Evolutionary conservation across 1,284 basidiomycete genomes (phyloP).

Genomic region (Sparassis latifolia): DNA sequence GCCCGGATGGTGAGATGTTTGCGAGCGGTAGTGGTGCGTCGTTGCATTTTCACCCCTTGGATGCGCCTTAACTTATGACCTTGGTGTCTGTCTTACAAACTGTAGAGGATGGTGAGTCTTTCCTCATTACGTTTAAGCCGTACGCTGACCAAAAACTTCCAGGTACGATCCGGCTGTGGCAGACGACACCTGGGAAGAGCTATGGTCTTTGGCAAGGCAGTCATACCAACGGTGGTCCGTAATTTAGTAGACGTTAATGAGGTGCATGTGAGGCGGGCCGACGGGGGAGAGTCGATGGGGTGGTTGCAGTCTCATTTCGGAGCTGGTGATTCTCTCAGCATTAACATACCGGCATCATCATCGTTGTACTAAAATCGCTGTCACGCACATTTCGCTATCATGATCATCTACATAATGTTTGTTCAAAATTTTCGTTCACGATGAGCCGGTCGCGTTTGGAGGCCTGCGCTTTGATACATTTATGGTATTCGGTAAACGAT

Average conservation of each 20-base stretch:
- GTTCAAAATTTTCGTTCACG: neutral
- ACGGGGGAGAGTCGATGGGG: too few relatives aligned
- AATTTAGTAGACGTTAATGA: constrained; percentile 19
- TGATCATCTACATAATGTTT: constrained; percentile 2
- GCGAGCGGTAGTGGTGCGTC: constrained; percentile 89
- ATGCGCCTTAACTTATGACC: constrained; percentile 3
- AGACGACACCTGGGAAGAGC: constrained; percentile 86
- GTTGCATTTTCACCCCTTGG: constrained; percentile 6
- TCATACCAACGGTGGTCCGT: constrained; percentile 41
- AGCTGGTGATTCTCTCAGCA: neutral
- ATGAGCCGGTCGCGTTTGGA: too few relatives aligned
- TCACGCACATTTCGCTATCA: constrained; percentile 12
- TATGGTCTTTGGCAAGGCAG: constrained; percentile 90
- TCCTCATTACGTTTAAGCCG: neutral
- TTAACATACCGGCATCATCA: constrained; percentile 12
- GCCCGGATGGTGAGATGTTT: constrained; percentile 97
- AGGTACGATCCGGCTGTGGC: constrained; percentile 95
- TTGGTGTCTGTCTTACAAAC: constrained; percentile 5
- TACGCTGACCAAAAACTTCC: constrained; percentile 2
- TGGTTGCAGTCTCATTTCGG: constrained; percentile 2
- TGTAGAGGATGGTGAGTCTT: constrained; percentile 62
- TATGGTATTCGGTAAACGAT: too few relatives aligned
- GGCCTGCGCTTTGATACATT: too few relatives aligned
- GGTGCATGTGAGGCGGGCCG: constrained; percentile 3
- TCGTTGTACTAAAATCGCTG: constrained; percentile 18